Conservation (phyloP, 176 grass and related monocot genomes). For the Urochloa ruziziensis region DNA sequence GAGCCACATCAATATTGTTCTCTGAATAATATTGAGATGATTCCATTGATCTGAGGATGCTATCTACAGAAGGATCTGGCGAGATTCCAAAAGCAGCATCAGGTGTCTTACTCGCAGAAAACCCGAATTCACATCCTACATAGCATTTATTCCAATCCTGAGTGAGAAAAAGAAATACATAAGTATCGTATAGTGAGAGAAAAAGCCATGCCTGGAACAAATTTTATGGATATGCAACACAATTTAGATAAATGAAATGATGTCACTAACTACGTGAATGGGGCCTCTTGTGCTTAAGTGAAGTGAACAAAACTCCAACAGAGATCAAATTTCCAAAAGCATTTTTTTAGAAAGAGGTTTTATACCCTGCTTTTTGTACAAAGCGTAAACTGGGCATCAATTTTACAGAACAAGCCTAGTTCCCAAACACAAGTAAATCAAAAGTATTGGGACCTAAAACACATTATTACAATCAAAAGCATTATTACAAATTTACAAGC, state of each 20-base stretch:
- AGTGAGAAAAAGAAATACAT: conserved; percentile 21
- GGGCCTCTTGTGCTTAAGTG: neutral
- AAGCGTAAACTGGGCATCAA: neutral
- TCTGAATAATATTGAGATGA: conserved; percentile 96
- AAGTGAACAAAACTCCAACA: neutral
- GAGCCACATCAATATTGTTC: conserved; percentile 70
- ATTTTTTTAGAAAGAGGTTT: neutral
- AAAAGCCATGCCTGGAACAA: neutral
- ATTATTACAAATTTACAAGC: no score
- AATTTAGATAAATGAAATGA: neutral
- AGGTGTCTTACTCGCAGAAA: conserved; percentile 62
- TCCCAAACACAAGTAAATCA: neutral
- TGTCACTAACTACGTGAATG: neutral
- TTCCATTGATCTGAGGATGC: conserved; percentile 93
- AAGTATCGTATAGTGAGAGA: conserved; percentile 22
- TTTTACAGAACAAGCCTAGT: neutral
- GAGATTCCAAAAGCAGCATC: conserved; percentile 85
- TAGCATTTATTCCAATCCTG: conserved; percentile 89
- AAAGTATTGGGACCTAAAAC: neutral
- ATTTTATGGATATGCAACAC: neutral
- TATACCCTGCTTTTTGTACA: neutral
- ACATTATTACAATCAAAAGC: neutral
- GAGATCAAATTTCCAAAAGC: neutral
- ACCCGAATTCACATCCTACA: conserved; percentile 80
- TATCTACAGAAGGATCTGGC: conserved; percentile 44